Base-by-base conservation (phyloP, 495 filamentous ascomycete species). In the Staphylotrichum longicolle region DNA sequence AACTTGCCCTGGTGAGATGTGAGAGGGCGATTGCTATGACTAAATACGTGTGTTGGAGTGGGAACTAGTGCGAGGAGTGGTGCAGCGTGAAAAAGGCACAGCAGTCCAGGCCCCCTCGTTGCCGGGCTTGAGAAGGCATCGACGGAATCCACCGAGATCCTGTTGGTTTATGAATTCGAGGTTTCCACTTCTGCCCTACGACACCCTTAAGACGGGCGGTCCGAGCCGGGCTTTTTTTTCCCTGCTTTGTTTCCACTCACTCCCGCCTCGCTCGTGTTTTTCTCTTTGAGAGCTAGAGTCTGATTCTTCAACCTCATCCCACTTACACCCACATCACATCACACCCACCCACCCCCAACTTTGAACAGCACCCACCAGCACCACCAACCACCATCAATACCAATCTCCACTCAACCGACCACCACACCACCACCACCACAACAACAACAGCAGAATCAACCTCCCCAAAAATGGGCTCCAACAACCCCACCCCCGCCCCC, bases 381-480 rank as follows among this genome's bases (percentile, higher is more conserved):
- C 33, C 50, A 27, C 14, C 34, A 10, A 10, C 39, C 4, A 14
- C 37, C 14, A 14, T 8, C 9, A 49, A 27, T 1, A 27, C 20
- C 20, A 27, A 27, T 27, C 20, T 2, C 39, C 4, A 51, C 47
- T 12, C 34, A 30, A 48, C 1, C 5, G 2, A 39, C 37, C 37
- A 27, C 20, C 15, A 4, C 46, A 50, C 5, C 45, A 1, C 7
- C n/a, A 5, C 20, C 34, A 50, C 8, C 34, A 7, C 14, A 15
- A 53, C 3, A 40, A 6, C 9, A 44, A 0, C 20, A 33, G 6
- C 12, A 51, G 37, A 35, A 56, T 20, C 12, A 40, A 27, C 20
- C 20, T 27, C 20, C 20, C 20, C 8, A 48, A 47, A 60, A 59
- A 63, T 64, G 57, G 63, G 63, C 54, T 64, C 63, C 46, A 49